Evolutionary conservation across 441 rosid species (phyloP), one percentile per base, ranked within the genome.

Genomic region (Mallotus japonicus): DNA sequence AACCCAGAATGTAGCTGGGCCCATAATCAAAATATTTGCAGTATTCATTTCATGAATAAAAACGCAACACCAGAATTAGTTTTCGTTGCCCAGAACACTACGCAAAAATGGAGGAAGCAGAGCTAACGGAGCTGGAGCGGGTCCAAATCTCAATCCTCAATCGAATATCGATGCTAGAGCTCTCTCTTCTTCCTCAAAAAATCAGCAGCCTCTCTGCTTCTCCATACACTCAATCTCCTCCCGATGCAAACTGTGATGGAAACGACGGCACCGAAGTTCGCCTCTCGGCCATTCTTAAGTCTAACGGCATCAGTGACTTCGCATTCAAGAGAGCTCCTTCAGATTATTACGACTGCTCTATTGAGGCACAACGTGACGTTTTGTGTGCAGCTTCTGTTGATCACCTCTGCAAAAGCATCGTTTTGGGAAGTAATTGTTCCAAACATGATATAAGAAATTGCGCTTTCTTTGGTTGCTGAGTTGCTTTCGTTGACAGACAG

Each of bases 351-450:
- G 88, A 90, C 42, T 80, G 91, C 85, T 58, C 93, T 56, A 78
- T 89, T 42, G 90, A 94, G 75, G 80, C 86, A n/a, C 92, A 93
- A 32, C 87, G 92, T 56, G 85, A 81, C 78, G 81, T 73, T 69
- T 92, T 92, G 47, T 80, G 76, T 44, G 98, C 95, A 51, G 83
- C 91, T 79, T 89, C 96, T 1, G 63, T 93, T 70, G 75, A 88
- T 74, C 96, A 94, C 79, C 93, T 92, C 53, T 92, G 96, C 85
- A 94, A 92, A 76, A 94, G 95, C 90, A 87, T 93, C 79, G 96
- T 92, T 74, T 77, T 91, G 93, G 98, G 90, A 77, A 62, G 71
- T 62, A 70, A 22, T 54, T 44, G 47, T 5, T 44, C 47, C 47
- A 6, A 44, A 44, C 47, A 44, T 3, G 47, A 40, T 1, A 19